These are phyloP conservation scores for Suhomyces maxii DNA, from an alignment of 1,139 yeast species.

Conservation along the genomic window DNA sequence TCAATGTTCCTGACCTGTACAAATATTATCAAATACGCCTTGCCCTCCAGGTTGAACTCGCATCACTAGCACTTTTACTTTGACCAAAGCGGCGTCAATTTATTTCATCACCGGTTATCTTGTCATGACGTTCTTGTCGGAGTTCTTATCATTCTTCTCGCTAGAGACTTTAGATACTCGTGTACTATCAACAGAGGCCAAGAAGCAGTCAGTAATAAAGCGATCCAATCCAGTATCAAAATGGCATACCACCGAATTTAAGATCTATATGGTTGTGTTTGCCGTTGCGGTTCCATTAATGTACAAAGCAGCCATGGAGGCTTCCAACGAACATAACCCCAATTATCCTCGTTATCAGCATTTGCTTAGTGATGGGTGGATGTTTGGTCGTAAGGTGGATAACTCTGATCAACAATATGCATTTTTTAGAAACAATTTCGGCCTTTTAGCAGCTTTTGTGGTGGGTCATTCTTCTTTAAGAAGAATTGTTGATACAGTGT, in stretches of 20 bases:
- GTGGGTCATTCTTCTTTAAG: slow-evolving; percentile 55
- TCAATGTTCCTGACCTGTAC: not conserved
- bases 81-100: too few species aligned
- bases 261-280: slow-evolving; percentile 62
- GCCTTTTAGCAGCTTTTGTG: slow-evolving; percentile 56
- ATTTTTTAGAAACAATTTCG: slow-evolving; percentile 80
- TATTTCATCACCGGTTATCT: too few species aligned
- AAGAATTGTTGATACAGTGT: slow-evolving; percentile 23
- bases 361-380: slow-evolving; percentile 69
- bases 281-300: slow-evolving; percentile 74
- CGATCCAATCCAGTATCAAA: slow-evolving; percentile 52
- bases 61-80: too few species aligned
- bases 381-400: slow-evolving; percentile 78
- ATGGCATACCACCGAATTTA: slow-evolving; percentile 79
- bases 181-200: slow-evolving; percentile 56
- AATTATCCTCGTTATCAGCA: slow-evolving; percentile 67
- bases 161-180: slow-evolving; percentile 79
- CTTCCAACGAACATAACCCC: slow-evolving; percentile 75
- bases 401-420: slow-evolving; percentile 89
- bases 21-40: not conserved
- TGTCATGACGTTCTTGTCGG: slow-evolving; percentile 16
- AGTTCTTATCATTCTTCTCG: slow-evolving; percentile 53
- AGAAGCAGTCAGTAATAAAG: slow-evolving; percentile 37
- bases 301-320: slow-evolving; percentile 79
- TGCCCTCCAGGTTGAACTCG: too few species aligned